phyloP scores from a whole-genome alignment of 495 filamentous ascomycete species.

The Hypomontagnella submonticulosa region DNA sequence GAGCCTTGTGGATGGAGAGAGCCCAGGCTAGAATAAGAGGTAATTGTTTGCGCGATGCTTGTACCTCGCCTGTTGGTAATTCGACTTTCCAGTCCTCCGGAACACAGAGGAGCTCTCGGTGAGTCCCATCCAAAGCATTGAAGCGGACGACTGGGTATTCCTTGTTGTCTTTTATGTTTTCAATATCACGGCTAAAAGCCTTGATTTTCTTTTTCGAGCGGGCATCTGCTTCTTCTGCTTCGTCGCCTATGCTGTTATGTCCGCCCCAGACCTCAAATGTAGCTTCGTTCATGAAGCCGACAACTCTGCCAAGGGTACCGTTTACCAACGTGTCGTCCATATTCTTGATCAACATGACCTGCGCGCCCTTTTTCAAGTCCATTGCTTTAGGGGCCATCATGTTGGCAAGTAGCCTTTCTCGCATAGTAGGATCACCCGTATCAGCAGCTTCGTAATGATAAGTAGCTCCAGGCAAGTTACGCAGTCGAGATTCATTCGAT shows the following conservation, averaged over 20 bases:
- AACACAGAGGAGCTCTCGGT: conserved; percentile 80
- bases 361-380: conserved; percentile 87
- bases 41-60: conserved; percentile 81
- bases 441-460: conserved; percentile 78
- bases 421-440: conserved; percentile 74
- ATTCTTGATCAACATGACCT: conserved; percentile 99
- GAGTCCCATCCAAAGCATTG: conserved; percentile 77
- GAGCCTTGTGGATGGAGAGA: conserved; percentile 96
- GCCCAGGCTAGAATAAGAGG: conserved; percentile 97
- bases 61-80: conserved; percentile 92
- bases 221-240: conserved; percentile 50
- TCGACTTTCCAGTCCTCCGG: conserved; percentile 96
- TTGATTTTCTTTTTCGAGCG: conserved; percentile 60
- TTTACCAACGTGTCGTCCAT: conserved; percentile 95
- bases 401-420: conserved; percentile 82
- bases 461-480: conserved; percentile 71
- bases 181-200: conserved; percentile 50
- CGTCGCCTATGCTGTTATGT: conserved; percentile 63
- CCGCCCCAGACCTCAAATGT: conserved; percentile 73
- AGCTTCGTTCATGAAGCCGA: conserved; percentile 86
- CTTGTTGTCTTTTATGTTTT: conserved; percentile 49
- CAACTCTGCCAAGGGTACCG: conserved; percentile 86
- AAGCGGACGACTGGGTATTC: conserved; percentile 89
- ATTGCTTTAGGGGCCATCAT: conserved; percentile 90
- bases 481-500: conserved; percentile 81